Evolutionary conservation across 208 protist genomes (phyloP), one percentile per base, ranked within the genome.

Genomic region (Herpetomonas muscarum): DNA sequence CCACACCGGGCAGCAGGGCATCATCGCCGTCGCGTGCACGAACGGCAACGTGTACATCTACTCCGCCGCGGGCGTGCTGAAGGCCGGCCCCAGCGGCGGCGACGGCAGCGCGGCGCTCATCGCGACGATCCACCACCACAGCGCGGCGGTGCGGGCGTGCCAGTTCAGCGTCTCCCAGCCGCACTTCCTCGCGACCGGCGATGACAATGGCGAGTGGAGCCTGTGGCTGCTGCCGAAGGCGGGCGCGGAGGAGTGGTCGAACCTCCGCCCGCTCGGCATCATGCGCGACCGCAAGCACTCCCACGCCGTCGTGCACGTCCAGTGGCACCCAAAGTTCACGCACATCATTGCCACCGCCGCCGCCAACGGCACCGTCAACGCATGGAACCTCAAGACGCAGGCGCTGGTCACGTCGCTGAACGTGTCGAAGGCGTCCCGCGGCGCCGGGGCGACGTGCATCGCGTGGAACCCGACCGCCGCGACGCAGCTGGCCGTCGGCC

Each of bases 301-400:
- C 32, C 57, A 71, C 1, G 57, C 63, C 9, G 79, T 93, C 60
- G 69, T 77, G 19, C 69, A 92, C 46, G 51, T 94, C 19, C 70
- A 80, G 64, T 94, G 85, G 84, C 80, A 94, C 67, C 78, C 80
- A 6, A 89, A 87, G 62, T 83, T 76, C 66, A 55, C 77, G 10
- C 85, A 98, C 76, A 98, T 99, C 58, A 72, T 99, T 29, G 97
- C 85, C 28, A 97, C 94, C 9, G 87, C 93, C 9, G 81, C 76
- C n/a, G 57, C 83, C 29, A 85, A 83, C 61, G 92, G 94, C 39
- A 63, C 72, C 25, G 89, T 97, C 12, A 85, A 84, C 24, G 89
- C 98, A 39, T 99, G 97, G 96, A 98, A 99, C 80, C 67, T 98
- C 26, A 93, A 91, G 54, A 79, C 64, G 37, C 94, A 91, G 54